Base-by-base conservation (phyloP, 2,329 filamentous ascomycete genomes). In the Fusarium sulawesiense region DNA sequence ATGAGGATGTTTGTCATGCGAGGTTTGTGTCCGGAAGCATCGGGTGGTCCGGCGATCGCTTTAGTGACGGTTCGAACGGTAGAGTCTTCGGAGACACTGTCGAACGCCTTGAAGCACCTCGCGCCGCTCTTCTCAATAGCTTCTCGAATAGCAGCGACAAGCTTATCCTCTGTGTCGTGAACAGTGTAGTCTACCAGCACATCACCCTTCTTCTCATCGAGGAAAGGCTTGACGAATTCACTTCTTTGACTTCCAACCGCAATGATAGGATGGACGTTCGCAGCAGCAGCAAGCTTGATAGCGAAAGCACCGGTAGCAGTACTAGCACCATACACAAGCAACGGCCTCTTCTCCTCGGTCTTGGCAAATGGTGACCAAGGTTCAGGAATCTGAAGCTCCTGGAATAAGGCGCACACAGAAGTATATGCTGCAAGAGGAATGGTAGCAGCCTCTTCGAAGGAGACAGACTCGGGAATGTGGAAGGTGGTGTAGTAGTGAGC, bases 231-330 rank as follows among this genome's bases (percentile, higher is more conserved):
- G 11, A 73, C 32, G 1, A 70, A 68, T 2, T 48, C 25, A 13
- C 56, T 67, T 1, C 54, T 25, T 18, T 63, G 41, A 6, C 88
- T 87, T 2, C 87, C 87, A 18, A 91, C 79, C 6, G 82, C 83
- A 63, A 90, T 87, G 34, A 90, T 81, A 0, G 88, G 88, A 69
- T 89, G 86, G 25, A 90, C 84, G 58, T 87, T 85, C 4, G 82
- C 77, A 5, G 65, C 76, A 0, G 70, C 73, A 6, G 85, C n/a
- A 2, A 91, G 80, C 71, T 91, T 86, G 56, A 90, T 82, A 0
- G 83, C 86, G 65, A 84, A 90, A 4, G 86, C 81, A 8, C 88
- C 89, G 0, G 89, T 86, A 0, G 87, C 83, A 0, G 83, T 82
- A 1, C 83, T 79, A 4, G 78, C 85, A 6, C 86, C 84, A 71